Evolutionary conservation across 306 rosid species (phyloP), one percentile per base, ranked within the genome.

Genomic region (Cicer cuneatum): DNA sequence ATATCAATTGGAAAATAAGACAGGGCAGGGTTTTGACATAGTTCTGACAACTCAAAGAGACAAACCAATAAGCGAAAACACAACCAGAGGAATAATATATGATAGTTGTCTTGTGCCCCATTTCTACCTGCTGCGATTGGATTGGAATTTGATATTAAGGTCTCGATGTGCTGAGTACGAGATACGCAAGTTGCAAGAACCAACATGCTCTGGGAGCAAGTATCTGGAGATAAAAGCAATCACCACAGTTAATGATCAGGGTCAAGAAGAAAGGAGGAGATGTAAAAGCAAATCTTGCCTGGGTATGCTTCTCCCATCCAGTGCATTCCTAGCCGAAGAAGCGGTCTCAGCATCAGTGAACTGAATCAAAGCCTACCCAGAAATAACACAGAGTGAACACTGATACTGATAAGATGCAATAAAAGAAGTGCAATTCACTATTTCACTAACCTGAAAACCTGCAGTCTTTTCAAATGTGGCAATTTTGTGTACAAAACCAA

Each of bases 231-330:
- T 33, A 69, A 77, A 71, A 73, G 39, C 66, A 71, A 66, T 66
- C 80, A 69, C 45, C 15, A 74, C 41, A 58, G 48, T 53, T 51
- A 56, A 4, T 29, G 24, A 72, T 79, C 64, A 3, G 48, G 35
- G 24, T 46, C 45, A 35, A 64, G 8, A 54, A 59, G 47, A 40
- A 53, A 56, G 10, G 33, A 7, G 29, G 42, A 75, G 67, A 59
- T 24, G 49, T 35, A 69, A 69, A 51, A 69, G 18, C 12, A 70
- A 71, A 37, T 33, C 82, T 83, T 90, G 67, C 98, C 89, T 90
- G 21, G 98, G 98, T 75, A 92, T 90, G 66, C 98, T 90, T 87
- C 98, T 90, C 80, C 96, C 98, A 79, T 92, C 96, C 67, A 92
- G 85, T 35, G 98, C 89, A 76, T 90, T 78, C 85, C 94, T 90